Base-by-base conservation (phyloP, 768 basidiomycete genomes). In the Kwoniella newhampshirensis region DNA sequence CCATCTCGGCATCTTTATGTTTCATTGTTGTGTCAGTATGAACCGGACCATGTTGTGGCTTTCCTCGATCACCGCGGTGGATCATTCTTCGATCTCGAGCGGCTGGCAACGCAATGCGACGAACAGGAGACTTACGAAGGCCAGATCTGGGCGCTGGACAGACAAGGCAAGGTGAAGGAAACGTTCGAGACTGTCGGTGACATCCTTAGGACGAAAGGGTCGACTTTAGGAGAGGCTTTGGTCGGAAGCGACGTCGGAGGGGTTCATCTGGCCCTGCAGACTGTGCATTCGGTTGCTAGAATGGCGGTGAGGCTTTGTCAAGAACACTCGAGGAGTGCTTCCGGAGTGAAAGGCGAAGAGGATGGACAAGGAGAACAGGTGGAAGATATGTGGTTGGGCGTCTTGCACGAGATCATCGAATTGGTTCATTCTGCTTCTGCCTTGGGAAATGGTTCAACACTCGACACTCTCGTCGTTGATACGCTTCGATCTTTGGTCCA, bases 321-420 rank as follows among this genome's bases (percentile, higher is more conserved):
- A 36, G 81, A 85, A 51, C 84, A 83, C 50, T 60, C 32, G 7
- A 32, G 13, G 32, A 32, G 32, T n/a, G n/a, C n/a, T n/a, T n/a
- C n/a, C 32, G 32, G 32, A 32, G 32, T 6, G 6, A 13, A 32
- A 32, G 32, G 32, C 13, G 81, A 26, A 70, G n/a, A 27, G 23
- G 32, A 37, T 3, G 30, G 17, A 25, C 12, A 23, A 15, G 35
- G 17, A 6, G 42, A 23, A 20, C 32, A 46, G 60, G 64, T 70
- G 85, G 92, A 96, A 69, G 89, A 94, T 61, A 83, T 91, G 62
- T 98, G 92, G 92, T 90, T 91, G 75, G 82, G 85, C 59, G 79
- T 96, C 1, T 81, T 98, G 28, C 85, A 84, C 66, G 85, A 86
- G 59, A 87, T 96, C 69, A 86, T 96, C 51, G 82, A 85, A 48